A percentile compares a stretch with the other conserved stretches of the same genome.
phyloP scores from a whole-genome alignment of 1,284 basidiomycete species.

The Leccinum insolens region DNA sequence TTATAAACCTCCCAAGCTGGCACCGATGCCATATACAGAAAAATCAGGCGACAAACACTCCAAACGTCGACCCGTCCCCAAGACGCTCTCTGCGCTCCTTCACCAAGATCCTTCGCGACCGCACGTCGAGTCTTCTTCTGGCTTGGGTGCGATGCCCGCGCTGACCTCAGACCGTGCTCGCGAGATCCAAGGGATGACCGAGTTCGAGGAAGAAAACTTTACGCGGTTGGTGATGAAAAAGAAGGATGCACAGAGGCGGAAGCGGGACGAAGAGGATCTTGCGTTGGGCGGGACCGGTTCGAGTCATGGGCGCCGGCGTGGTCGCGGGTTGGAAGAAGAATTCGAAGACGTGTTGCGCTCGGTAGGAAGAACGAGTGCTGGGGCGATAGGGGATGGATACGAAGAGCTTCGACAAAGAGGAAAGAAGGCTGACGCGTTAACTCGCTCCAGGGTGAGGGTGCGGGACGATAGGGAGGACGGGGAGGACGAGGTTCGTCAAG shows the following conservation, averaged over 20 bases:
- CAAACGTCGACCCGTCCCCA: slow-evolving; percentile 61
- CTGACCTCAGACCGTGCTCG: slow-evolving; percentile 69
- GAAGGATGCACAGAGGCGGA: slow-evolving; percentile 79
- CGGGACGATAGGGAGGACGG: slow-evolving; percentile 44
- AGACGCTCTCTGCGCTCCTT: slow-evolving; percentile 71
- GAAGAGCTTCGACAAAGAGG: slow-evolving; percentile 73
- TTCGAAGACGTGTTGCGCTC: slow-evolving; percentile 79
- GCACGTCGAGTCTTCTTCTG: slow-evolving; percentile 43
- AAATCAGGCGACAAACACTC: slow-evolving; percentile 46
- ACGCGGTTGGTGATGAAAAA: slow-evolving; percentile 92
- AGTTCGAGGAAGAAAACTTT: slow-evolving; percentile 97
- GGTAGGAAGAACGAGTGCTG: slow-evolving; percentile 47
- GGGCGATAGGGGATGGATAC: slow-evolving; percentile 65
- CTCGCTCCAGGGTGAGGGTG: slow-evolving; percentile 44
- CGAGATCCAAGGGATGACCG: slow-evolving; percentile 80
- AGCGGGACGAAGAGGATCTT: slow-evolving; percentile 88
- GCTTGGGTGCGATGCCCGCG: slow-evolving; percentile 68
- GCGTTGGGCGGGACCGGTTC: slow-evolving; percentile 74
- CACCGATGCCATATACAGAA: slow-evolving; percentile 90
- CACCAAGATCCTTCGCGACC: slow-evolving; percentile 53
- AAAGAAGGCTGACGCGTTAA: slow-evolving; percentile 64
- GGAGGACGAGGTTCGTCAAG: slow-evolving; percentile 45
- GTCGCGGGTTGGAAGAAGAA: slow-evolving; percentile 83
- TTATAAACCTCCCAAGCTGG: slow-evolving; percentile 92
- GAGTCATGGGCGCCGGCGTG: slow-evolving; percentile 57